Percentiles rank a stretch among this genome's conserved stretches.
phyloP scores from a whole-genome alignment of 2,329 filamentous ascomycete species.

The Diaporthe citriasiana region DNA sequence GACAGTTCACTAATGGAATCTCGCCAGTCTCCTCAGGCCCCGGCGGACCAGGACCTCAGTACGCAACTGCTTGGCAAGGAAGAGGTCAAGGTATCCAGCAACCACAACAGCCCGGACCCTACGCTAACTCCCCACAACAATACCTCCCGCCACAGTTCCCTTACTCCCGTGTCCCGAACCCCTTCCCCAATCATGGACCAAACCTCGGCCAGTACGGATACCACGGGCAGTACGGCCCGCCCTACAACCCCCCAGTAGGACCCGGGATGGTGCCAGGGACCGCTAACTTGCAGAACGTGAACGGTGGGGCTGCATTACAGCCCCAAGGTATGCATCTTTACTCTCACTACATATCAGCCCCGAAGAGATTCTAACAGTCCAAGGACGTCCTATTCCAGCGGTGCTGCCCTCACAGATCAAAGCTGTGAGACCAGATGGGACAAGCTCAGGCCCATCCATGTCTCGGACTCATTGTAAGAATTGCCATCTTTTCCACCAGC shows the following conservation, averaged over 20 bases:
- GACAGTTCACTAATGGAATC: neutral
- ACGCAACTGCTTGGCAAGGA: neutral
- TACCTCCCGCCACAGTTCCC: neutral
- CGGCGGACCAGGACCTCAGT: neutral
- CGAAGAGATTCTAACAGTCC: neutral
- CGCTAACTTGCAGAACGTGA: neutral
- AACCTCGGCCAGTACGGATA: neutral
- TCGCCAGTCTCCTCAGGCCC: conserved; percentile 2
- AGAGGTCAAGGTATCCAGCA: conserved; percentile 8
- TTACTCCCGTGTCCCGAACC: neutral
- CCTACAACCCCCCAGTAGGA: neutral
- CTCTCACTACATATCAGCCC: too few species aligned
- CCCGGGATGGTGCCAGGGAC: neutral
- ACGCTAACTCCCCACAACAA: neutral
- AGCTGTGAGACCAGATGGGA: neutral
- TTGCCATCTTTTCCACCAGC: conserved; percentile 74
- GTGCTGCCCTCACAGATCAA: neutral
- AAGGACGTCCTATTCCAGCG: conserved; percentile 6
- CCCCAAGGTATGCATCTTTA: neutral
- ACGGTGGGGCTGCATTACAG: neutral
- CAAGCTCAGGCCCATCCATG: conserved; percentile 50
- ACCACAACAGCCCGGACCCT: conserved; percentile 14
- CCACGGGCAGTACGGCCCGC: neutral
- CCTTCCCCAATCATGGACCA: conserved; percentile 2
- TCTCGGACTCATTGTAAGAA: conserved; percentile 74